These are phyloP conservation scores for Clonostachys byssicola DNA, from an alignment of 2,329 filamentous ascomycete species.

Conservation along the genomic window DNA sequence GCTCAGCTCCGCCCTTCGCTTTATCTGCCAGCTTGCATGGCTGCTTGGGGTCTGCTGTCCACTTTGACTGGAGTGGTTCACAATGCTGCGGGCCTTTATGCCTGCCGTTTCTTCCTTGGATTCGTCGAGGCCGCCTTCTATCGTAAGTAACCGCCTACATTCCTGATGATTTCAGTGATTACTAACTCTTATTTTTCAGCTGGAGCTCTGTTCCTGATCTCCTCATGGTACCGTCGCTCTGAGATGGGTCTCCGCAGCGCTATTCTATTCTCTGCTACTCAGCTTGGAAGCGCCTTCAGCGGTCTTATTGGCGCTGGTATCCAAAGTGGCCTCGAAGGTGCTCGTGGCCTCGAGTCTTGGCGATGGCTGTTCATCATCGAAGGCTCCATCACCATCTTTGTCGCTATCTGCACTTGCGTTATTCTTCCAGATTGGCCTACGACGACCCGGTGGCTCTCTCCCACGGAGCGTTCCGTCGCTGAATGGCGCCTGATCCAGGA, in stretches of 20 bases:
- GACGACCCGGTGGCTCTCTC: slow-evolving; percentile 4
- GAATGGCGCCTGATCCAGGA: slow-evolving; percentile 6
- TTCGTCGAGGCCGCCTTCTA: slow-evolving; percentile 9
- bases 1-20: slow-evolving; percentile 35
- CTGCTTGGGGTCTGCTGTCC: slow-evolving; percentile 10
- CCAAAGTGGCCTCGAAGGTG: slow-evolving; percentile 26
- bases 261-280: slow-evolving; percentile 12
- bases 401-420: slow-evolving; percentile 7
- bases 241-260: slow-evolving; percentile 13
- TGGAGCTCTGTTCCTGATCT: slow-evolving; percentile 8
- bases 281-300: slow-evolving; percentile 11
- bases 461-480: slow-evolving; percentile 44
- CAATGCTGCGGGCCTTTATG: slow-evolving; percentile 28
- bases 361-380: slow-evolving; percentile 64
- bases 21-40: slow-evolving; percentile 8
- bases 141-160: background rate
- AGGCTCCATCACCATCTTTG: slow-evolving; percentile 31
- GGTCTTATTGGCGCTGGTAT: slow-evolving; percentile 12
- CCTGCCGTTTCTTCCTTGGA: slow-evolving; percentile 7
- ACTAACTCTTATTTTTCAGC: background rate
- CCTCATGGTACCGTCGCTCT: slow-evolving; percentile 14
- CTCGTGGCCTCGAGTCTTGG: slow-evolving; percentile 54
- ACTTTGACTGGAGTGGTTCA: slow-evolving; percentile 30
- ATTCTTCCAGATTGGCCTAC: slow-evolving; percentile 11
- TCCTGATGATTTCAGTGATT: too few relatives aligned